Percentiles rank a stretch among this genome's conserved stretches.
These are phyloP conservation scores for Emergomyces orientalis DNA, from an alignment of 2,329 filamentous ascomycete species.

Conservation along the genomic window DNA sequence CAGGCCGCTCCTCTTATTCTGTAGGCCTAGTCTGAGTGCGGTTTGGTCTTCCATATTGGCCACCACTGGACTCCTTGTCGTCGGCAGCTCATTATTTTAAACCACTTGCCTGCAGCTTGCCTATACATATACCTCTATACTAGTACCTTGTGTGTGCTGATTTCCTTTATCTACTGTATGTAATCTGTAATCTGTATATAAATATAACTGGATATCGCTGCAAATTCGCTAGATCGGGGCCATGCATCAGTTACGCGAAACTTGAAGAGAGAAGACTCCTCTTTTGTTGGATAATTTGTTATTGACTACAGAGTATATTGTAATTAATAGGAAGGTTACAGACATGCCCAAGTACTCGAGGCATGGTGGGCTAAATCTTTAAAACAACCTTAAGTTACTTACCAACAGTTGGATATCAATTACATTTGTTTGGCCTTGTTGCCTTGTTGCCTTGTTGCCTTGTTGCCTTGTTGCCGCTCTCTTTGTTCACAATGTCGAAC, in stretches of 20 bases:
- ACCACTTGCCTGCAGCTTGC: background rate
- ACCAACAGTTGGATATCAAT: constrained; percentile 1
- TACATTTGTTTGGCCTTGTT: background rate
- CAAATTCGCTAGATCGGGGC: too few species aligned
- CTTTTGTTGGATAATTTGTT: background rate
- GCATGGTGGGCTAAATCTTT: background rate
- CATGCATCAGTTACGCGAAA: too few species aligned
- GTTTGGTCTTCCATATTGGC: background rate
- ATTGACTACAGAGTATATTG: too few species aligned
- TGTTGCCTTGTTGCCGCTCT: background rate
- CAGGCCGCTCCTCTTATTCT: too few species aligned
- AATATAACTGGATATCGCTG: too few species aligned
- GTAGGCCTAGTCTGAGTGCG: background rate
- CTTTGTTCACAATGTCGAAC: background rate
- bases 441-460: too few species aligned
- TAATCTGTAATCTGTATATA: too few species aligned
- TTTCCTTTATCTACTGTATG: background rate
- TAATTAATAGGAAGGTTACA: background rate
- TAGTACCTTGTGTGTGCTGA: too few species aligned
- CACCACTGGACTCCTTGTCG: background rate
- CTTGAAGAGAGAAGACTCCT: background rate
- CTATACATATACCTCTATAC: too few species aligned
- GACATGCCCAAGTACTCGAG: too few species aligned
- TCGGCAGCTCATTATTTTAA: background rate
- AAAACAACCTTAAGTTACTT: too few species aligned